Percentiles rank a stretch among this genome's conserved stretches.
Evolutionary conservation across 2,329 filamentous ascomycete genomes (phyloP).

Genomic region (Cytospora mali): DNA sequence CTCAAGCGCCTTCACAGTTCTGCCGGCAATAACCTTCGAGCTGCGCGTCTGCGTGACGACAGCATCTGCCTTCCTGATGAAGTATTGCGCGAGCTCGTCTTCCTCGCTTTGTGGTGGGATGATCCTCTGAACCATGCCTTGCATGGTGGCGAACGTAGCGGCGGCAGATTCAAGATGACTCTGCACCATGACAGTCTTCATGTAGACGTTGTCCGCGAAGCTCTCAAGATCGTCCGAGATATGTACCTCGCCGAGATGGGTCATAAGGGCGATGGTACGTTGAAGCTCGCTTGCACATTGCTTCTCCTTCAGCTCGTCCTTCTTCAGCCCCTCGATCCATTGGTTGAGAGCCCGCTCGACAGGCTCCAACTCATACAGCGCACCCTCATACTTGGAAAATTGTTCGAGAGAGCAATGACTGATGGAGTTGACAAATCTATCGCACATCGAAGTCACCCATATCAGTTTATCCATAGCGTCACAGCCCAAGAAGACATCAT

Average conservation of each 20-base stretch:
- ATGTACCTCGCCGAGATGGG: slow-evolving; percentile 82
- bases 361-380: slow-evolving; percentile 84
- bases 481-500: slow-evolving; percentile 78
- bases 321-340: slow-evolving; percentile 83
- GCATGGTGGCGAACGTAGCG: slow-evolving; percentile 64
- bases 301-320: slow-evolving; percentile 83
- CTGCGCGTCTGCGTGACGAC: slow-evolving; percentile 77
- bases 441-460: slow-evolving; percentile 81
- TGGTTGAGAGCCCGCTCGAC: slow-evolving; percentile 86
- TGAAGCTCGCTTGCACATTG: slow-evolving; percentile 81
- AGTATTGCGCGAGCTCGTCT: slow-evolving; percentile 63
- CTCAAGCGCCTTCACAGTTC: slow-evolving; percentile 74
- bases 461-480: slow-evolving; percentile 84
- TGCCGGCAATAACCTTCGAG: slow-evolving; percentile 80
- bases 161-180: slow-evolving; percentile 80
- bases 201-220: slow-evolving; percentile 78
- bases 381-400: slow-evolving; percentile 77
- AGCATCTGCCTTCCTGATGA: slow-evolving; percentile 70
- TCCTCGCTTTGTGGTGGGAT: slow-evolving; percentile 61
- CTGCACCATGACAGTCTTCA: slow-evolving; percentile 75
- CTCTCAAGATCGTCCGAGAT: slow-evolving; percentile 69
- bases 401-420: slow-evolving; percentile 75
- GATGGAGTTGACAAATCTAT: slow-evolving; percentile 81
- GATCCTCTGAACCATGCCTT: slow-evolving; percentile 67
- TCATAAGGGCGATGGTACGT: slow-evolving; percentile 81